phyloP scores from a whole-genome alignment of 2,329 filamentous ascomycete genomes.

The Calonectria honghensis region DNA sequence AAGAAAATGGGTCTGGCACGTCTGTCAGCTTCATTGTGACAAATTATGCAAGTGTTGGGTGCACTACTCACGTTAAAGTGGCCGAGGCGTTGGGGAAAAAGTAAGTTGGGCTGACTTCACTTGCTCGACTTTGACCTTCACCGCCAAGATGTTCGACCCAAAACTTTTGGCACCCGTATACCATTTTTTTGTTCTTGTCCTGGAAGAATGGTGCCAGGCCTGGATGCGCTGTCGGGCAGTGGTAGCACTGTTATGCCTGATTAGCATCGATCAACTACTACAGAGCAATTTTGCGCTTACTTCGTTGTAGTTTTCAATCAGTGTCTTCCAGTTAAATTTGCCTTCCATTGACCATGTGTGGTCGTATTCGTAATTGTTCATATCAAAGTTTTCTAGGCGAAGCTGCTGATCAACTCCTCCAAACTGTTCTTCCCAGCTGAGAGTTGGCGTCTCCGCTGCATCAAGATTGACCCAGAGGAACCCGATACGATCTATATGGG shows the following conservation, averaged over 20 bases:
- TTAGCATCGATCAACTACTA: background rate
- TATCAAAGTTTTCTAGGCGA: constrained; percentile 65
- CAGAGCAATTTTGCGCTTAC: background rate
- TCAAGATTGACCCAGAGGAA: constrained; percentile 77
- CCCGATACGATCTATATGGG: constrained; percentile 69
- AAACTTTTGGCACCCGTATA: constrained; percentile 72
- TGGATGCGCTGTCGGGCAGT: constrained; percentile 76
- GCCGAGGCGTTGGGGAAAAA: constrained; percentile 70
- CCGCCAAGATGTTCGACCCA: constrained; percentile 69
- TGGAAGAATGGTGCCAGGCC: constrained; percentile 68
- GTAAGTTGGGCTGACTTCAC: constrained; percentile 66
- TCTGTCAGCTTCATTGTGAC: background rate
- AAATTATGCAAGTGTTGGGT: background rate
- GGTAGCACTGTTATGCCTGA: constrained; percentile 69
- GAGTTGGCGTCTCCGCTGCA: constrained; percentile 61
- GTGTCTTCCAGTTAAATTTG: constrained; percentile 75
- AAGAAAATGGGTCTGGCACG: constrained; percentile 72
- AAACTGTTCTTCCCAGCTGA: constrained; percentile 71
- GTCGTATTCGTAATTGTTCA: constrained; percentile 71
- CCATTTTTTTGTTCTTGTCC: constrained; percentile 29
- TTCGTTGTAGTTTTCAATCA: constrained; percentile 78
- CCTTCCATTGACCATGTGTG: constrained; percentile 73
- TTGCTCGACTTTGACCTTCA: constrained; percentile 60
- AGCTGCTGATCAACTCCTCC: constrained; percentile 65
- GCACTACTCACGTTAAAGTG: constrained; percentile 65